Base-by-base conservation (phyloP, 2,329 filamentous ascomycete genomes). In the Harringtonia aguacate region DNA sequence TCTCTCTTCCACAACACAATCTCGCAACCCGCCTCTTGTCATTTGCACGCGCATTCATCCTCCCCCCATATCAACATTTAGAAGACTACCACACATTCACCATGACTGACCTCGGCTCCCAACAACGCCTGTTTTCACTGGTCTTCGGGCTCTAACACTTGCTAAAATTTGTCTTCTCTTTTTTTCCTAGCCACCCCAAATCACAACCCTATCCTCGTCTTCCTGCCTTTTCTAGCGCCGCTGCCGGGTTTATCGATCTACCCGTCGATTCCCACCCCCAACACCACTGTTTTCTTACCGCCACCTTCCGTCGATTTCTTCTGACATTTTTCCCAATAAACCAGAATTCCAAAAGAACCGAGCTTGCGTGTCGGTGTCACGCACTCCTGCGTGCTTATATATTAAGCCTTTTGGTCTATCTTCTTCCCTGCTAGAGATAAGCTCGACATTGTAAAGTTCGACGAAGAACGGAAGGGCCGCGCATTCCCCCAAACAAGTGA, bases 61-160 rank as follows among this genome's bases (percentile, higher is more conserved):
- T 31, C 13, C 5, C 15, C 30, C 15, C 24, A 27, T 27, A 6
- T 27, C 10, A n/a, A 27, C 24, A 27, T 27, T 10, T 27, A 27
- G 24, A 27, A 27, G 4, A 18, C 20, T 13, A 6, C 14, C n/a
- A 12, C 15, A 30, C 37, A n/a, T n/a, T 36, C 41, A 38, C 22
- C 37, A 46, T 46, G 44, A 46, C 28, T 43, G 36, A 24, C 15
- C 39, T 27, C 45, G 17, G 39, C 44, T 29, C 7, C 24, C 36
- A 40, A 14, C 45, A 20, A 18, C 31, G 29, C 34, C 39, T 30
- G 27, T 35, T 46, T 36, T 43, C 28, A n/a, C 38, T 39, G 36
- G 36, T 37, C 35, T n/a, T 27, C 38, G 31, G 37, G 31, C 39
- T 43, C 37, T 46, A 39, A 43, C 41, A 43, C 22, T 9, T 40